Base-by-base conservation (phyloP, 83 land plant genomes). In the Diphasiastrum complanatum region DNA sequence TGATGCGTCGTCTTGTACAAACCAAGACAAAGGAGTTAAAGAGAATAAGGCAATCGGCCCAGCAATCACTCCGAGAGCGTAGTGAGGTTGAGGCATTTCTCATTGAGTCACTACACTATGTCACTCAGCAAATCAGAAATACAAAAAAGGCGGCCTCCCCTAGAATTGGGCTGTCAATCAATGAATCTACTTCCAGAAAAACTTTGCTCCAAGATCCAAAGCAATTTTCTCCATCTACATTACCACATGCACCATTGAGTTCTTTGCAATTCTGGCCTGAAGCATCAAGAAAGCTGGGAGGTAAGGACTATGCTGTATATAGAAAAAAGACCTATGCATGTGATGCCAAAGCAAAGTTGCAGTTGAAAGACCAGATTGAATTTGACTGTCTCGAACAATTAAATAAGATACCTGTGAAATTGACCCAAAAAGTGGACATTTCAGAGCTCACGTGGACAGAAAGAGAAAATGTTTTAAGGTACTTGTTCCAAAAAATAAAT, bases 21-120 rank as follows among this genome's bases (percentile, higher is more conserved):
- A 54, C 74, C 22, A 74, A 74, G 33, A 45, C 74, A 0, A 32
- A 62, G 31, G 77, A 74, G 46, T 61, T 74, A 1, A 67, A 61
- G 72, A 67, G 49, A 30, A 37, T 74, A 10, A 22, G 77, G 66
- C 77, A 74, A 26, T 54, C 68, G 0, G 73, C 73, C 16, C 73
- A 74, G 45, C 66, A 49, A 25, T 55, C 68, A 6, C 33, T 74
- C 8, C 51, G 20, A 3, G 74, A 74, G 35, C 73, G 77, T 25
- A 52, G 73, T 14, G 77, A 74, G 38, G 73, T 68, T 3, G 77
- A 74, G 49, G 32, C 56, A 1, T 74, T 74, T 53, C 61, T 74
- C 23, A 49, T 74, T 5, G 73, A 74, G 26, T 74, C 77, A 5
- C 37, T 74, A 11, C 61, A 74, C 3, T n/a, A 26, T 26, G 72